phyloP scores from a whole-genome alignment of 1,284 basidiomycete species.

The Melampsora occidentalis region DNA sequence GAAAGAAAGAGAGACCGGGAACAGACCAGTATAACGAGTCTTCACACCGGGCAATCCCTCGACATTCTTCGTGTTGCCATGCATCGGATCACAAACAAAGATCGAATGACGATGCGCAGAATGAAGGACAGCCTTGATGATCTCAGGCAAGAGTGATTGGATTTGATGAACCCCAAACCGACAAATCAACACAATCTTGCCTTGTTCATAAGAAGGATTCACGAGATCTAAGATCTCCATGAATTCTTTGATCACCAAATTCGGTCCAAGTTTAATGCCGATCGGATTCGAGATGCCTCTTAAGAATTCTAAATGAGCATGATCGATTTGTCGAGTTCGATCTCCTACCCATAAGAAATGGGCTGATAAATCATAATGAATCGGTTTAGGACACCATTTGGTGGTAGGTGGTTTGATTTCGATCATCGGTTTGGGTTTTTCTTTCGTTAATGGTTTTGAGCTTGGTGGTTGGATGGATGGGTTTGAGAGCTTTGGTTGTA shows the following conservation, averaged over 20 bases:
- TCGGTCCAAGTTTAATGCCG: conserved; percentile 92
- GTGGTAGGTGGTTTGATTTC: conserved; percentile 17
- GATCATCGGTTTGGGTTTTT: conserved; percentile 42
- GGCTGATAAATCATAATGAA: conserved; percentile 75
- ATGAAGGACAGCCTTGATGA: conserved; percentile 77
- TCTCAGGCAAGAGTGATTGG: conserved; percentile 60
- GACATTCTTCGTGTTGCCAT: conserved; percentile 64
- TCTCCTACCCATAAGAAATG: conserved; percentile 98
- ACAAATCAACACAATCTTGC: conserved; percentile 84
- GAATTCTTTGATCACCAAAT: conserved; percentile 77
- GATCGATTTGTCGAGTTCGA: conserved; percentile 85
- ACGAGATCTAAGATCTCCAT: conserved; percentile 74
- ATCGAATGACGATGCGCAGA: conserved; percentile 72
- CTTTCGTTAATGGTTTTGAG: too few relatives aligned
- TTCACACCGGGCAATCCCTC: conserved; percentile 51
- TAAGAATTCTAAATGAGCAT: conserved; percentile 87
- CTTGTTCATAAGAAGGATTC: conserved; percentile 77
- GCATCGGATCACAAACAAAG: conserved; percentile 95
- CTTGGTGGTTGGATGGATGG: conserved; percentile 44
- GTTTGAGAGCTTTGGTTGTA: conserved; percentile 10
- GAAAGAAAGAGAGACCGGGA: conserved; percentile 60
- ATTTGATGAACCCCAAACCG: conserved; percentile 73
- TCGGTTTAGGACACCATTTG: not conserved
- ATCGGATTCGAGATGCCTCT: conserved; percentile 92
- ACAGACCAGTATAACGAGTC: conserved; percentile 61